Evolutionary conservation across 257 asterid species (phyloP).

Genomic region (Plantago elongata): DNA sequence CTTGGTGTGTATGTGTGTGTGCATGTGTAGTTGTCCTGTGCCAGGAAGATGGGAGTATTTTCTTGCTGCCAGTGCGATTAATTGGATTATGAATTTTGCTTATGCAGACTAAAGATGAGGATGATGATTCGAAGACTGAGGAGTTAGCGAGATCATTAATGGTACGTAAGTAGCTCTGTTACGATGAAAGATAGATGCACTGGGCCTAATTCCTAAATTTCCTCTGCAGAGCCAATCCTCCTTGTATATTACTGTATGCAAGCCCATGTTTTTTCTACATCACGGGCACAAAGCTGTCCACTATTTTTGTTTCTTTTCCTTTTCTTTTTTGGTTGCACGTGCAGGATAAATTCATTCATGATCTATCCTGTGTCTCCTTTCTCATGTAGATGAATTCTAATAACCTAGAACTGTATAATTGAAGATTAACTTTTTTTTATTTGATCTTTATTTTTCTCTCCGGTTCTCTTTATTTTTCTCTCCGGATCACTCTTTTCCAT

Average conservation of each 20-base stretch:
- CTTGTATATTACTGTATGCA: not conserved
- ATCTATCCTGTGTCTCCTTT: slow-evolving; percentile 1
- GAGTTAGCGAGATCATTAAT: slow-evolving; percentile 80
- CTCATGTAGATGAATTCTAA: slow-evolving; percentile 17
- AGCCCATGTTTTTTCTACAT: not conserved
- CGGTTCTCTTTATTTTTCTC: not conserved
- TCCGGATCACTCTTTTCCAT: not conserved
- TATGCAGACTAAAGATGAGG: slow-evolving; percentile 63
- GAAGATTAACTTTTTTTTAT: slow-evolving; percentile 9
- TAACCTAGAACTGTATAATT: slow-evolving; percentile 8
- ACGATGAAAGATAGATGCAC: slow-evolving; percentile 15
- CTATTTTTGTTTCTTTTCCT: slow-evolving; percentile 6
- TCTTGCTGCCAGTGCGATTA: slow-evolving; percentile 16
- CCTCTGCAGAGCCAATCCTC: slow-evolving; percentile 7
- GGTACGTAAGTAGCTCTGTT: slow-evolving; percentile 48
- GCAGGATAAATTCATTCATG: slow-evolving; percentile 11
- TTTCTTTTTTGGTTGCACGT: slow-evolving; percentile 4
- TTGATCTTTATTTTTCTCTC: too few species aligned
- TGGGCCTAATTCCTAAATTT: slow-evolving; percentile 19
- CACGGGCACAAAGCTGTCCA: too few species aligned
- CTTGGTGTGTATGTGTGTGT: too few species aligned
- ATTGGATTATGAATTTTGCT: slow-evolving; percentile 28
- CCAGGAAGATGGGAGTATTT: not conserved
- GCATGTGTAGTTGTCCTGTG: too few species aligned
- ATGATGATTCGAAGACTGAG: slow-evolving; percentile 56